Conservation (phyloP, 2,329 filamentous ascomycete genomes). For the Aspergillus latus region DNA sequence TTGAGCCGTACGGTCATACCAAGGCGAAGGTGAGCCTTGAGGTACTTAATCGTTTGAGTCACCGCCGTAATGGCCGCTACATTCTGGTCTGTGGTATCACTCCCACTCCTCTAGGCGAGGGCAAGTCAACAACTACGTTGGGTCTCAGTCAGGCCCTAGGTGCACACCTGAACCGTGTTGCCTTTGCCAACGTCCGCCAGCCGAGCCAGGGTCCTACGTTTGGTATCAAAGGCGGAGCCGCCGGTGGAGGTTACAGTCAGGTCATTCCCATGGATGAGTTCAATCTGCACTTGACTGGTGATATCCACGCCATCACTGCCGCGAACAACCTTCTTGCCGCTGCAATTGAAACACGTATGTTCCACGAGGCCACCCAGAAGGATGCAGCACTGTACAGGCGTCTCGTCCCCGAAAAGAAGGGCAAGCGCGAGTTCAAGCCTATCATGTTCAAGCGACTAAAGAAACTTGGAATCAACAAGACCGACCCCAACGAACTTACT, state of each 20-base stretch:
- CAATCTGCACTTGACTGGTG: conserved; percentile 94
- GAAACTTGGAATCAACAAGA: conserved; percentile 96
- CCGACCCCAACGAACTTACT: conserved; percentile 84
- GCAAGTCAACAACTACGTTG: conserved; percentile 97
- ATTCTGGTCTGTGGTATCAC: conserved; percentile 94
- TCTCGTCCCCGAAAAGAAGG: conserved; percentile 85
- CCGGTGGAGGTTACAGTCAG: conserved; percentile 96
- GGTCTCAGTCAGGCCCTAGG: conserved; percentile 90
- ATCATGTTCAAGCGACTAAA: conserved; percentile 91
- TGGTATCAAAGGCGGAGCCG: conserved; percentile 97
- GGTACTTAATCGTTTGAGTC: conserved; percentile 77
- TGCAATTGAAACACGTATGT: conserved; percentile 96
- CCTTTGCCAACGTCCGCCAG: conserved; percentile 95
- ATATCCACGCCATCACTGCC: conserved; percentile 95
- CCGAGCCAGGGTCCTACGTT: conserved; percentile 97
- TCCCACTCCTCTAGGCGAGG: conserved; percentile 92
- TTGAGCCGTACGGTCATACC: conserved; percentile 91
- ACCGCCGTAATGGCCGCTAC: conserved; percentile 86
- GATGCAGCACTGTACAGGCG: conserved; percentile 84
- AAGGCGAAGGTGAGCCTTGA: conserved; percentile 92
- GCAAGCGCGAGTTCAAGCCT: conserved; percentile 79
- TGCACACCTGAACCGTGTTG: conserved; percentile 80
- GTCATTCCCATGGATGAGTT: conserved; percentile 99
- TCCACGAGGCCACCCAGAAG: conserved; percentile 95
- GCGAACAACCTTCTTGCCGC: conserved; percentile 96